Base-by-base conservation (phyloP, 495 filamentous ascomycete genomes). In the Tuber aestivum region DNA sequence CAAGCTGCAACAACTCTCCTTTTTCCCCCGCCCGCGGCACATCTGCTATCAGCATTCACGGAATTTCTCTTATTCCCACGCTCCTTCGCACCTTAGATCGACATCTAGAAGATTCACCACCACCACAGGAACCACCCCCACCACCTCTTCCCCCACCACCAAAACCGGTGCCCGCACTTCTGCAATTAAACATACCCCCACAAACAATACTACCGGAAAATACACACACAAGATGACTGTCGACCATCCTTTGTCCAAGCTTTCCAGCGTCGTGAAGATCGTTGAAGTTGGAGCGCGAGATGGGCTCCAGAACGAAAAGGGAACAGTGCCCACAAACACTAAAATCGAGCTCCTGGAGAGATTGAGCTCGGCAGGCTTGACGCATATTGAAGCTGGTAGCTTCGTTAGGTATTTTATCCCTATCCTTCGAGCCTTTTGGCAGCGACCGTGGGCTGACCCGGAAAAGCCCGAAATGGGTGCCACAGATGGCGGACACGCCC, bases 261-360 rank as follows among this genome's bases (percentile, higher is more conserved):
- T 44, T 44, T 70, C 71, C 68, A 44, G 69, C 65, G 70, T 75
- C 50, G 78, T 79, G 40, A 79, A 79, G 70, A 91, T 99, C 76
- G 91, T 97, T 74, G 95, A 99, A 85, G 95, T 98, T 76, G 94
- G 95, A 21, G 92, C 95, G 42, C 89, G 95, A 78, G 95, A 99
- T 86, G 95, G 95, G 65, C 85, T 99, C 72, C 95, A 99, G 86
- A 98, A 98, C 82, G 96, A 98, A 86, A 95, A 95, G 86, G 91
- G 87, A 78, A 87, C 88, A 3, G 93, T 99, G 76, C 85, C 92
- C 32, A 85, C 94, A 74, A 88, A 89, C 56, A 97, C 92, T 5
- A 99, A 98, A 84, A 88, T 98, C 48, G 89, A 97, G 76, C 84
- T 98, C 74, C 92, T 97, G 71, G 86, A 90, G 78, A 87, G 89